Conservation (phyloP, 2,329 filamentous ascomycete genomes). For the Atkinsonella texensis region DNA sequence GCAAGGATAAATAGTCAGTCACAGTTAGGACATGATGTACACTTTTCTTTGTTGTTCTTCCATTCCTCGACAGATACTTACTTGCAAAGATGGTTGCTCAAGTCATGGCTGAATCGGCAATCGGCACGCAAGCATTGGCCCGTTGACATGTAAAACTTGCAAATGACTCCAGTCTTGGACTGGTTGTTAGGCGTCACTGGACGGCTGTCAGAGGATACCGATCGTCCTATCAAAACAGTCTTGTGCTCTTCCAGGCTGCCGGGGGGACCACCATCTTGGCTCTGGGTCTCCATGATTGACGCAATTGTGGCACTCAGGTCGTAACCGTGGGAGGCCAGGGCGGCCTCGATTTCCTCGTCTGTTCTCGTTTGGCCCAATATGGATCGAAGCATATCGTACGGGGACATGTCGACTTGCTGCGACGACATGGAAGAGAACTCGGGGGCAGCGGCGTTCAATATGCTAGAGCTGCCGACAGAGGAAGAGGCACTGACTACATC, state of each 20-base stretch:
- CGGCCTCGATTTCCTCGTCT: conserved; percentile 90
- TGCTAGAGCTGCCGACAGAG: conserved; percentile 54
- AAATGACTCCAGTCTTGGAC: conserved; percentile 77
- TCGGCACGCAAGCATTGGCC: conserved; percentile 94
- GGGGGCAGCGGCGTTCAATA: conserved; percentile 66
- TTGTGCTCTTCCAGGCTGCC: conserved; percentile 41
- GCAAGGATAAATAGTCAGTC: too few species aligned
- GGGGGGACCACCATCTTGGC: conserved; percentile 22
- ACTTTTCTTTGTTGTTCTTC: neutral
- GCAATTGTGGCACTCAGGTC: conserved; percentile 87
- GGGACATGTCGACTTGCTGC: conserved; percentile 82
- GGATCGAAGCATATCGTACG: conserved; percentile 93
- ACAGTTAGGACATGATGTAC: neutral
- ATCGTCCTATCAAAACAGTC: conserved; percentile 76
- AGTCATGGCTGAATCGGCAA: conserved; percentile 92
- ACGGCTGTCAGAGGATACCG: conserved; percentile 63
- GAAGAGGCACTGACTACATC: conserved; percentile 71
- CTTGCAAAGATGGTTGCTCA: conserved; percentile 97
- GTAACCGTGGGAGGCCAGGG: conserved; percentile 79
- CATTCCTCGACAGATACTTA: conserved; percentile 37
- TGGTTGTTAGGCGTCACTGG: conserved; percentile 66
- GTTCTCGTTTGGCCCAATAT: conserved; percentile 81
- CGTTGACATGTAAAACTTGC: conserved; percentile 92
- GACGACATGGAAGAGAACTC: conserved; percentile 54
- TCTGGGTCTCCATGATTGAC: conserved; percentile 69